Percentiles rank a stretch among this genome's conserved stretches.
Evolutionary conservation across 2,329 filamentous ascomycete genomes (phyloP).

Genomic region (Colletotrichum sp.): DNA sequence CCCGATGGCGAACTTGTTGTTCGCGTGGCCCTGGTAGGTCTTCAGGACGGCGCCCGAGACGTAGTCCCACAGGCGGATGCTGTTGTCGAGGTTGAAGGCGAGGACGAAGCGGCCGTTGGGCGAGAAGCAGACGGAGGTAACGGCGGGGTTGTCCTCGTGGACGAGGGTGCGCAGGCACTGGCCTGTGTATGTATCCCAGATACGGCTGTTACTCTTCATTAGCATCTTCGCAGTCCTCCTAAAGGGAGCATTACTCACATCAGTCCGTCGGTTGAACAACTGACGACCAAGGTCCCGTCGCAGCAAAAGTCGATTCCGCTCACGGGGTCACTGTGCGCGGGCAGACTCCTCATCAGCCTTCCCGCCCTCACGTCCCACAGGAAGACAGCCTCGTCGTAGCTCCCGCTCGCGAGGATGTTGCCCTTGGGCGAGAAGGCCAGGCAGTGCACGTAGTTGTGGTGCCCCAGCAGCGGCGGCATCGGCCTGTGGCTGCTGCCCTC

Average conservation of each 20-base stretch:
- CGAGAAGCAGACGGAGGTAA: constrained; percentile 88
- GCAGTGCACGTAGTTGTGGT: constrained; percentile 96
- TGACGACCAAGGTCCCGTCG: constrained; percentile 91
- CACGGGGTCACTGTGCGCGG: constrained; percentile 94
- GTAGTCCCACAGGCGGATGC: constrained; percentile 93
- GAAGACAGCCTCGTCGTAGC: constrained; percentile 96
- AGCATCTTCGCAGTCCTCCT: neutral
- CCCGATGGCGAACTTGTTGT: constrained; percentile 82
- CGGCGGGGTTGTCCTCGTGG: constrained; percentile 92
- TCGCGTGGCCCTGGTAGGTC: constrained; percentile 93
- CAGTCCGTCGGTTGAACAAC: constrained; percentile 88
- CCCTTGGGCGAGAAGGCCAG: constrained; percentile 97
- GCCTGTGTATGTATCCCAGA: constrained; percentile 95
- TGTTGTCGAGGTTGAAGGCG: constrained; percentile 89
- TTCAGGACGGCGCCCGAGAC: constrained; percentile 90
- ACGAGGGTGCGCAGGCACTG: constrained; percentile 95
- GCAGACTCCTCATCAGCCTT: constrained; percentile 85
- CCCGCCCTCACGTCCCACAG: constrained; percentile 94
- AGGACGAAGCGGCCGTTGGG: constrained; percentile 94
- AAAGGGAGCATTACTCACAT: constrained; percentile 60
- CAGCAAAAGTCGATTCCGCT: constrained; percentile 90
- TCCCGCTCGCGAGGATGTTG: constrained; percentile 94
- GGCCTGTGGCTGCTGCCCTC: constrained; percentile 30
- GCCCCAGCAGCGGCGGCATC: constrained; percentile 72
- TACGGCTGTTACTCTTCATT: constrained; percentile 57